phyloP scores from a whole-genome alignment of 2,329 filamentous ascomycete species.

The Fusarium xylarioides region DNA sequence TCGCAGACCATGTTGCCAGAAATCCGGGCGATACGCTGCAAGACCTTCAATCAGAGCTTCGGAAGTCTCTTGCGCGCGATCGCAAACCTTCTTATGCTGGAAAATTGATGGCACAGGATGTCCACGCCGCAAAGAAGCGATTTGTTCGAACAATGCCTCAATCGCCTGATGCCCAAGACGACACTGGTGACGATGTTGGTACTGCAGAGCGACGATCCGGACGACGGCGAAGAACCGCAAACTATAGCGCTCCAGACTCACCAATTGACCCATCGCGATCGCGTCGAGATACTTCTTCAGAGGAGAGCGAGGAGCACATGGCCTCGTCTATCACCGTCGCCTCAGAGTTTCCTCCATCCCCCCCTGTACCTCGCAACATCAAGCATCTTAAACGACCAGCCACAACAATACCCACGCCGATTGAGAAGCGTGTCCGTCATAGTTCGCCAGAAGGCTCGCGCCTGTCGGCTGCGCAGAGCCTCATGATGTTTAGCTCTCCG shows the following conservation, averaged over 20 bases:
- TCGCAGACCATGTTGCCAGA: conserved; percentile 42
- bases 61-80: conserved; percentile 42
- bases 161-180: conserved; percentile 38
- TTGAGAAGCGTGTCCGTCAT: conserved; percentile 39
- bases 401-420: conserved; percentile 28
- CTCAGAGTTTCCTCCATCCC: conserved; percentile 39
- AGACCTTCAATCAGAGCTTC: conserved; percentile 39
- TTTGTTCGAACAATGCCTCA: conserved; percentile 36
- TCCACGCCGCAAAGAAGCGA: conserved; percentile 43
- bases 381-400: conserved; percentile 36
- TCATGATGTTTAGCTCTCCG: conserved; percentile 44
- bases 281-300: conserved; percentile 32
- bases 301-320: conserved; percentile 40
- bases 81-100: conserved; percentile 44
- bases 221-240: conserved; percentile 30
- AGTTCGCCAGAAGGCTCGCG: conserved; percentile 42
- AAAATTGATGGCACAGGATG: conserved; percentile 44
- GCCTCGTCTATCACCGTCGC: conserved; percentile 42
- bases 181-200: conserved; percentile 26
- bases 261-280: conserved; percentile 26
- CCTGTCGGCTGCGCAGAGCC: conserved; percentile 41
- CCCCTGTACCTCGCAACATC: conserved; percentile 36
- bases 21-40: conserved; percentile 40
- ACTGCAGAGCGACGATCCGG: conserved; percentile 36
- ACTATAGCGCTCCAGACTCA: conserved; percentile 35